phyloP scores from a whole-genome alignment of 768 basidiomycete species.

The Mycena sanguinolenta region DNA sequence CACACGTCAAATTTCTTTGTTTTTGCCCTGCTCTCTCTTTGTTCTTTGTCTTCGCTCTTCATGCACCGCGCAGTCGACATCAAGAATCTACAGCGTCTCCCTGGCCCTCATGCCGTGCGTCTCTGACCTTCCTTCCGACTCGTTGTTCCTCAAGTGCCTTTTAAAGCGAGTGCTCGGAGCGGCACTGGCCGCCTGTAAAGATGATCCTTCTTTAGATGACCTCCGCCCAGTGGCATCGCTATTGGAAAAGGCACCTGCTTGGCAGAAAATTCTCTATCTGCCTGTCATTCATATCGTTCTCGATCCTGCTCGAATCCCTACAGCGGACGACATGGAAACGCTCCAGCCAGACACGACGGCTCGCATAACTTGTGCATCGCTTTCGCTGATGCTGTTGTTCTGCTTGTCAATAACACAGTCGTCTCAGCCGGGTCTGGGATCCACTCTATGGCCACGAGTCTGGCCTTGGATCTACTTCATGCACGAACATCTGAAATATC shows the following conservation, averaged over 20 bases:
- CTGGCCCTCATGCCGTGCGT: neutral
- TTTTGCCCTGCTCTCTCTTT: no score
- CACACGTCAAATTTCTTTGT: no score
- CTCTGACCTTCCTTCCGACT: no score
- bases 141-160: neutral
- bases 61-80: neutral
- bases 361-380: neutral
- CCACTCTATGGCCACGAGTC: neutral
- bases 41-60: neutral
- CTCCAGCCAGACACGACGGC: neutral
- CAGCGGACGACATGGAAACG: neutral
- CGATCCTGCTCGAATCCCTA: neutral
- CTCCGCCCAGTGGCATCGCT: neutral
- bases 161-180: neutral
- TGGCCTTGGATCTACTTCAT: conserved; percentile 1
- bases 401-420: neutral
- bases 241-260: neutral
- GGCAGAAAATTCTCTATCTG: neutral
- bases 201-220: neutral
- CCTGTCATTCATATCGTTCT: neutral
- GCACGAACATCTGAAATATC: neutral
- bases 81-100: neutral
- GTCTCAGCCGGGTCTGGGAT: neutral
- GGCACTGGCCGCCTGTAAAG: neutral
- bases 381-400: neutral